Conservation (phyloP, 2,329 filamentous ascomycete species). For the Pyrenophora tritici-repentis region DNA sequence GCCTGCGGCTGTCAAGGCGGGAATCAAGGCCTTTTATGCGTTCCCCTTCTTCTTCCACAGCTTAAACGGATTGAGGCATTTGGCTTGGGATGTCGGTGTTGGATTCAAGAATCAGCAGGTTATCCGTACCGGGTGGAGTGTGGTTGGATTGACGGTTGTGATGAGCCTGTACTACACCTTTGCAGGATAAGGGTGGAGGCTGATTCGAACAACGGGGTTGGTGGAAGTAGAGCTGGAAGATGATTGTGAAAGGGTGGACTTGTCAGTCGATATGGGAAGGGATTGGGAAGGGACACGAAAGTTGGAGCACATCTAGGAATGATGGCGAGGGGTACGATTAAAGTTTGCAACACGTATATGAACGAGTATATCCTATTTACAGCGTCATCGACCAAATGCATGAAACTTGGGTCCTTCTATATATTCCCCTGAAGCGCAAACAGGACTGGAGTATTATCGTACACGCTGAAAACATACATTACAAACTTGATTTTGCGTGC, state of each 20-base stretch:
- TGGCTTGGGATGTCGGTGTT: conserved; percentile 70
- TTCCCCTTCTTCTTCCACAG: conserved; percentile 71
- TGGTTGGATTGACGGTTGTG: conserved; percentile 61
- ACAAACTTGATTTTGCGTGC: too few species aligned
- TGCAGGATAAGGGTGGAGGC: conserved; percentile 10
- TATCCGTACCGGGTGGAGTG: conserved; percentile 67
- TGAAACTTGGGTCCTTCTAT: too few species aligned
- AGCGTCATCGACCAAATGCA: too few species aligned
- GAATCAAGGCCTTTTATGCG: conserved; percentile 63
- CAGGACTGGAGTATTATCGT: too few species aligned
- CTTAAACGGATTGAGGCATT: conserved; percentile 72
- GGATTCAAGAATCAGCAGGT: conserved; percentile 68
- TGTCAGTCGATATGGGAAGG: neutral
- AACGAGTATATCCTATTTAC: too few species aligned
- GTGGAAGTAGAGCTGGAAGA: neutral
- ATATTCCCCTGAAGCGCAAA: too few species aligned
- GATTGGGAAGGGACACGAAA: neutral
- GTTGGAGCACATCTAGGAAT: neutral
- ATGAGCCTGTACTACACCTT: conserved; percentile 40
- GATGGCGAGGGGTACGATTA: neutral
- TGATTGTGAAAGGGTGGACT: neutral
- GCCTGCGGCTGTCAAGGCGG: conserved; percentile 63
- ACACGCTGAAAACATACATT: too few species aligned
- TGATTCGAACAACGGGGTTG: neutral
- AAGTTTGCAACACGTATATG: neutral